A percentile compares a stretch with the other conserved stretches of the same genome.
phyloP scores from a whole-genome alignment of 2,329 filamentous ascomycete genomes.

The Fonsecaea pedrosoi region DNA sequence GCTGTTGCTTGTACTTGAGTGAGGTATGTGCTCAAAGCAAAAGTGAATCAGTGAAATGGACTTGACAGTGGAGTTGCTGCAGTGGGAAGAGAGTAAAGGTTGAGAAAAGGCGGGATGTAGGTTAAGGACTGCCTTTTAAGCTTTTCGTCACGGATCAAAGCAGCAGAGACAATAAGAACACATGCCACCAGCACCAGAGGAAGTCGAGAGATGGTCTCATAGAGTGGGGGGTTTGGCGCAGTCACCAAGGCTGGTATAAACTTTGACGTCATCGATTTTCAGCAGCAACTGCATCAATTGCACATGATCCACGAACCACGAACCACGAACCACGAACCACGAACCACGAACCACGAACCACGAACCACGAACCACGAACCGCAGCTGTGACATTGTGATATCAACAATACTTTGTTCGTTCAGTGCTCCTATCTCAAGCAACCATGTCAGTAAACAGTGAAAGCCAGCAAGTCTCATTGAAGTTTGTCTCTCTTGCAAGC shows the following conservation, averaged over 20 bases:
- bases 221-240: neutral
- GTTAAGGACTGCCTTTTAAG: constrained; percentile 2
- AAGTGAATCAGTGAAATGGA: neutral
- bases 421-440: neutral
- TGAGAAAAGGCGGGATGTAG: neutral
- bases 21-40: constrained; percentile 11
- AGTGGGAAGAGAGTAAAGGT: constrained; percentile 9
- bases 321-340: neutral
- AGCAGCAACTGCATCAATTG: neutral
- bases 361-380: neutral
- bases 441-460: neutral
- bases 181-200: neutral
- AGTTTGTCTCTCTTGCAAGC: neutral
- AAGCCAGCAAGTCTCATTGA: neutral
- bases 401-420: constrained; percentile 1
- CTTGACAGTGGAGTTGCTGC: neutral
- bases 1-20: neutral
- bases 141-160: constrained; percentile 11
- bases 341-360: too few species aligned
- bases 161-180: neutral
- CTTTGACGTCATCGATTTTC: neutral
- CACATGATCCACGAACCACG: neutral
- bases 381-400: neutral
- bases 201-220: neutral
- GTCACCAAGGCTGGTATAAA: neutral